Evolutionary conservation across 768 basidiomycete genomes (phyloP).

Genomic region (Mycena maculata): DNA sequence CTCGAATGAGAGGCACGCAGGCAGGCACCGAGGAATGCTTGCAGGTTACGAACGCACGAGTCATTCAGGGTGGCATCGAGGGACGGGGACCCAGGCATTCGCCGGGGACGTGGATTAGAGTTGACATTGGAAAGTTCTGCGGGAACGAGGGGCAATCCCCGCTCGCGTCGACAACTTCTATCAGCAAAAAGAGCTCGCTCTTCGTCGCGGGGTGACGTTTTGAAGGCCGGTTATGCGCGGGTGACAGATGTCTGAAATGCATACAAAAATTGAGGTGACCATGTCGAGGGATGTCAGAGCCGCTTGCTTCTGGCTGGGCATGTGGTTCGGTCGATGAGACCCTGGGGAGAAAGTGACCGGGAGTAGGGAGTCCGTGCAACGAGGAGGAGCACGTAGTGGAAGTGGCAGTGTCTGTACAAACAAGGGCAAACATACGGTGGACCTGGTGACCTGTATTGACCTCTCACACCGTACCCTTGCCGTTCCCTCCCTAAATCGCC

Average conservation of each 20-base stretch:
- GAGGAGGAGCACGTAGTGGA: constrained; percentile 12
- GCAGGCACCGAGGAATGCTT: background rate
- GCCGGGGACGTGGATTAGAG: constrained; percentile 18
- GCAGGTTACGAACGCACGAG: background rate
- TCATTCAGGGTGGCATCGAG: constrained; percentile 19
- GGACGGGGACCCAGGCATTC: constrained; percentile 23
- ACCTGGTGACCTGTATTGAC: too few species aligned
- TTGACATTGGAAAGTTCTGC: constrained; percentile 24
- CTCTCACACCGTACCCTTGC: constrained; percentile 12
- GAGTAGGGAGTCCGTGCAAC: constrained; percentile 19
- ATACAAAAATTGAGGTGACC: background rate
- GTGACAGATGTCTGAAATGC: background rate
- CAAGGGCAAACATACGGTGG: too few species aligned
- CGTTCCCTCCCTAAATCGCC: constrained; percentile 27
- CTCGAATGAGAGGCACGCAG: background rate
- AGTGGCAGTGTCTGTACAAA: too few species aligned
- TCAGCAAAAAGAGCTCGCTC: constrained; percentile 21
- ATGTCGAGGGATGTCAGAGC: constrained; percentile 20
- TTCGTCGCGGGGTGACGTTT: constrained; percentile 21
- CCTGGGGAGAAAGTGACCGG: constrained; percentile 13
- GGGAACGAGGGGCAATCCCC: constrained; percentile 25
- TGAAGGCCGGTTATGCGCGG: constrained; percentile 24
- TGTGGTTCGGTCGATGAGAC: constrained; percentile 16
- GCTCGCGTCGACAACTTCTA: constrained; percentile 15
- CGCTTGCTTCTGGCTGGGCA: constrained; percentile 15